These are phyloP conservation scores for Venturia aucupariae DNA, from an alignment of 2,329 filamentous ascomycete genomes.

Conservation along the genomic window DNA sequence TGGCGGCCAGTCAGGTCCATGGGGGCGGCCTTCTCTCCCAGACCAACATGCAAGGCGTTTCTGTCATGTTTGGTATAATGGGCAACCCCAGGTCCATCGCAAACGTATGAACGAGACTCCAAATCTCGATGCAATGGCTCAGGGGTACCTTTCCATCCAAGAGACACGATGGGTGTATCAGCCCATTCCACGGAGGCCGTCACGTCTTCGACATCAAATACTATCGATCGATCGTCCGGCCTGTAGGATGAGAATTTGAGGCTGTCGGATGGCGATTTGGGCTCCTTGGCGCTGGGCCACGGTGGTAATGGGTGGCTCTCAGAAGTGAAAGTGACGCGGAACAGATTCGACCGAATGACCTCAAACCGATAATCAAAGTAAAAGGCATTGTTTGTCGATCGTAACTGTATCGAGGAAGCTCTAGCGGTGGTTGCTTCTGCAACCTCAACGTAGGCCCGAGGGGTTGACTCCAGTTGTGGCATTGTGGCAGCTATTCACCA, in stretches of 20 bases:
- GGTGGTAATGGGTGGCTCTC: conserved; percentile 54
- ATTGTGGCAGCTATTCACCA: background rate
- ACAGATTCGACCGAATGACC: conserved; percentile 32
- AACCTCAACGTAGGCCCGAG: background rate
- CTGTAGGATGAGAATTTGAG: conserved; percentile 22
- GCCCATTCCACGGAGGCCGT: conserved; percentile 47
- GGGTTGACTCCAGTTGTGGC: background rate
- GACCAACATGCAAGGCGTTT: conserved; percentile 56
- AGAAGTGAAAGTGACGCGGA: conserved; percentile 59
- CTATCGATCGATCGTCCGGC: conserved; percentile 26
- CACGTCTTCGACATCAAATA: conserved; percentile 41
- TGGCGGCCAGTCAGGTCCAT: conserved; percentile 61
- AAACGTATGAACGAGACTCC: conserved; percentile 54
- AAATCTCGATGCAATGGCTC: conserved; percentile 53
- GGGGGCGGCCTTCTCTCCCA: conserved; percentile 63
- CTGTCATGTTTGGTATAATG: conserved; percentile 57
- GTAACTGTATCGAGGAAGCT: background rate
- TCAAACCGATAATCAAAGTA: background rate
- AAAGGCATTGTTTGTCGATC: background rate
- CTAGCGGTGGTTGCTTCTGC: background rate
- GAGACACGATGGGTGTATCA: conserved; percentile 47
- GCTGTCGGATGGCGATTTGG: conserved; percentile 28
- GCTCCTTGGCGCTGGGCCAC: conserved; percentile 49
- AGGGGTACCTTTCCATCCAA: conserved; percentile 43
- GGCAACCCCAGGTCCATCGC: conserved; percentile 52